Percentiles rank a stretch among this genome's conserved stretches.
phyloP scores from a whole-genome alignment of 2,329 filamentous ascomycete genomes.

The Aureobasidium leucospermi region DNA sequence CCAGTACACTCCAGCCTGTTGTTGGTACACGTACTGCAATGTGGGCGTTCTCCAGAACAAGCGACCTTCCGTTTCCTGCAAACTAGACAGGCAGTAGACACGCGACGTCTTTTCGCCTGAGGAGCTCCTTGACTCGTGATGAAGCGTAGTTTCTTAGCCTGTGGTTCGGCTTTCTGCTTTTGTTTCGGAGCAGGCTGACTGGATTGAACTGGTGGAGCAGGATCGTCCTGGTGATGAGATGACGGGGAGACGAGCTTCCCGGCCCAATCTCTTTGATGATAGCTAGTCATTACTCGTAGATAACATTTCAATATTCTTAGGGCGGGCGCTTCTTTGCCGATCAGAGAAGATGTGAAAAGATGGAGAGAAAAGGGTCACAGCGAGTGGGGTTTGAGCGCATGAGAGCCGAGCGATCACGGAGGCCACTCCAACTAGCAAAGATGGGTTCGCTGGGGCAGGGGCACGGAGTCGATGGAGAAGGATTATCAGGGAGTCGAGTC shows the following conservation, averaged over 20 bases:
- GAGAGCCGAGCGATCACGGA: not conserved
- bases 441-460: not conserved
- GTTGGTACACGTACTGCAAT: constrained; percentile 40
- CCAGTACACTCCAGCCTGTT: constrained; percentile 43
- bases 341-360: not conserved
- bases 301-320: not conserved
- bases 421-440: not conserved
- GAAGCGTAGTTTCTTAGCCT: constrained; percentile 47
- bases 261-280: constrained; percentile 4
- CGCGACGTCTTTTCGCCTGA: constrained; percentile 68
- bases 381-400: not conserved
- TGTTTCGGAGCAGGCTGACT: not conserved
- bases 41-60: constrained; percentile 38
- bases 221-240: not conserved
- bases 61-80: constrained; percentile 45
- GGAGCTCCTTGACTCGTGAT: constrained; percentile 77
- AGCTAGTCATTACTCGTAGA: constrained; percentile 8
- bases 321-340: not conserved
- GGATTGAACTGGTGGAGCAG: not conserved
- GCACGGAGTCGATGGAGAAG: too few species aligned
- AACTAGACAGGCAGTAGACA: constrained; percentile 60
- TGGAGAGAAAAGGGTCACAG: not conserved
- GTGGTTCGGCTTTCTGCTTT: constrained; percentile 7
- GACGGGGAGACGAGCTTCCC: not conserved
- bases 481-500: not conserved